Percentiles rank a stretch among this genome's conserved stretches.
Evolutionary conservation across 805 yeast genomes (phyloP).

Genomic region (Starmerella asiatica): DNA sequence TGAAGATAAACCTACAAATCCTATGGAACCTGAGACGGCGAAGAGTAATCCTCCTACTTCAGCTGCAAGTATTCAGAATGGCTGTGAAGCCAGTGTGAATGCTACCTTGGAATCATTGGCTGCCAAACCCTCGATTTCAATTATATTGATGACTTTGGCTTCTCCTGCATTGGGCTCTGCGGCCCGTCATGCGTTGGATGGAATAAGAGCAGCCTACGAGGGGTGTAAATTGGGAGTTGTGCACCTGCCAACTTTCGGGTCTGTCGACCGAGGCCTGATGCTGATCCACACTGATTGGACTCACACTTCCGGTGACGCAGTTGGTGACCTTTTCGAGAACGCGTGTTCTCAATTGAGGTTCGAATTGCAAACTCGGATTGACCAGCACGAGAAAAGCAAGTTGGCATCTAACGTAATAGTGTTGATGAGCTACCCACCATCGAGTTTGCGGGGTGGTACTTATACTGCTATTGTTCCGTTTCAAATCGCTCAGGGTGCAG

Average conservation of each 20-base stretch:
- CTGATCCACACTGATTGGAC: conserved; percentile 15
- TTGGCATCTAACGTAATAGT: conserved; percentile 5
- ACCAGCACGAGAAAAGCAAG: background rate
- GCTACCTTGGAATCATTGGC: no score
- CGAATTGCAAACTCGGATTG: conserved; percentile 5
- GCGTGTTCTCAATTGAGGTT: conserved; percentile 16
- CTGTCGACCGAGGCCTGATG: conserved; percentile 16
- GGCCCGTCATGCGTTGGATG: conserved; percentile 16
- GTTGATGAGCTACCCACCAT: conserved; percentile 12
- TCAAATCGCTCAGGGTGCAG: conserved; percentile 21
- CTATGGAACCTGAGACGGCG: background rate
- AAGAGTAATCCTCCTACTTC: background rate
- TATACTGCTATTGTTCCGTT: conserved; percentile 15
- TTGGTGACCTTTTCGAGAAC: conserved; percentile 20
- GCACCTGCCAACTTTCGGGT: conserved; percentile 19
- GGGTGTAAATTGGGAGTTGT: conserved; percentile 27
- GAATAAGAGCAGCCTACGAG: conserved; percentile 26
- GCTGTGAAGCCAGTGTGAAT: no score
- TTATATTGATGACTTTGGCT: conserved; percentile 21
- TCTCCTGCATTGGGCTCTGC: conserved; percentile 10
- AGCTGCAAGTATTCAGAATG: no score
- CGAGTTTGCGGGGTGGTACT: conserved; percentile 14
- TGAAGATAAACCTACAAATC: background rate
- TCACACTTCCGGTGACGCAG: conserved; percentile 18
- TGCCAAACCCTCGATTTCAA: conserved; percentile 13